phyloP scores from a whole-genome alignment of 495 filamentous ascomycete species.

The Parathielavia appendiculata region DNA sequence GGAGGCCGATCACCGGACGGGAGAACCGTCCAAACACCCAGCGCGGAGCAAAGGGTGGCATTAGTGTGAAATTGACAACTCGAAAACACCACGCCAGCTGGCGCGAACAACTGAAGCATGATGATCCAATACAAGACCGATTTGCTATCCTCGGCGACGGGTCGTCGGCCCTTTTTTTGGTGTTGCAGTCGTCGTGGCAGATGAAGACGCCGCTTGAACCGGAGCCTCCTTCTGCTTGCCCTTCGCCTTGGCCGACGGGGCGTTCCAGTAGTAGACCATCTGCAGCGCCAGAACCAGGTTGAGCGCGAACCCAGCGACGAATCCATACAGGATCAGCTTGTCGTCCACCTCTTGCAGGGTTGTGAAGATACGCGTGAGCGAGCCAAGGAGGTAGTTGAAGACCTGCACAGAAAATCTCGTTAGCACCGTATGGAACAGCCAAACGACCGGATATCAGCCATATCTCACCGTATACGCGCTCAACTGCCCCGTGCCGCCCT shows the following conservation, averaged over 20 bases:
- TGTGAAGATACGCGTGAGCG: conserved; percentile 90
- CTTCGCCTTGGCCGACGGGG: conserved; percentile 50
- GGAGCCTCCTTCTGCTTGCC: conserved; percentile 44
- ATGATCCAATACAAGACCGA: neutral
- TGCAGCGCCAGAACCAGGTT: conserved; percentile 82
- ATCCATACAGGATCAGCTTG: conserved; percentile 88
- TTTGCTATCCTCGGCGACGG: conserved; percentile 46
- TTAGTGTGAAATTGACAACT: conserved; percentile 18
- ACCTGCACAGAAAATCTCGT: conserved; percentile 53
- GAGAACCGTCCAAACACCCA: neutral
- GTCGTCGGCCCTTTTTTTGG: conserved; percentile 51
- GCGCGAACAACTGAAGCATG: conserved; percentile 13
- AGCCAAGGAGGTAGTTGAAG: conserved; percentile 93
- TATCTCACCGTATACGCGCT: conserved; percentile 86
- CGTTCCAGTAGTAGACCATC: conserved; percentile 97
- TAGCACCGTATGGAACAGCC: neutral
- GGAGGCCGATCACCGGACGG: neutral
- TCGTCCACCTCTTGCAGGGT: conserved; percentile 95
- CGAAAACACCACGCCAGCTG: conserved; percentile 2
- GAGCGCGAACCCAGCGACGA: conserved; percentile 79
- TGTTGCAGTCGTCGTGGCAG: conserved; percentile 35
- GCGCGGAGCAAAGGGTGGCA: neutral
- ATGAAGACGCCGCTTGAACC: conserved; percentile 15
- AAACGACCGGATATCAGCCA: neutral
- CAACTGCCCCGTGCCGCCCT: conserved; percentile 89